phyloP scores from a whole-genome alignment of 805 yeast genomes.

The Kodamaea fukazawae region DNA sequence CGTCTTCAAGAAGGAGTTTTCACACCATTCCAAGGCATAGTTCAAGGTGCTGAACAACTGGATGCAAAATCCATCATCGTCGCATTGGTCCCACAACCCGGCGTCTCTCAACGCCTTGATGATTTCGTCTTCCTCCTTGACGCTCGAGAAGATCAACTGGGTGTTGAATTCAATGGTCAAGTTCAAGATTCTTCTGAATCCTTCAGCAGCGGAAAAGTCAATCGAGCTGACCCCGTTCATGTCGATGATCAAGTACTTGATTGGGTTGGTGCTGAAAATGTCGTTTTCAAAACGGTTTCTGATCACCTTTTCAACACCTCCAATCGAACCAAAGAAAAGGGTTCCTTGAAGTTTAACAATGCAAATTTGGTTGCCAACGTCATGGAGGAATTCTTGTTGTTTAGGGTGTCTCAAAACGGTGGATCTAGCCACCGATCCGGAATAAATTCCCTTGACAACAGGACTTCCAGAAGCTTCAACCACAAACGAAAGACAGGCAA shows the following conservation, averaged over 20 bases:
- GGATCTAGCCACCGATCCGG: constrained; percentile 86
- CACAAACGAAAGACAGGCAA: constrained; percentile 95
- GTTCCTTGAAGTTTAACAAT: constrained; percentile 85
- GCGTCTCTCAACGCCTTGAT: constrained; percentile 77
- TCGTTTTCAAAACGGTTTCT: constrained; percentile 61
- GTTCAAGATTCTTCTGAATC: constrained; percentile 82
- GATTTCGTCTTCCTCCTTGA: constrained; percentile 61
- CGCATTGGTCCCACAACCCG: constrained; percentile 58
- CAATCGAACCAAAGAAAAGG: constrained; percentile 92
- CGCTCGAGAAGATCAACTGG: constrained; percentile 75
- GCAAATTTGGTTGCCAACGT: constrained; percentile 88
- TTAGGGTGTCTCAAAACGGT: constrained; percentile 89
- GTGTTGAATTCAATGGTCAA: constrained; percentile 67
- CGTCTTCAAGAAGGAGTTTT: constrained; percentile 74
- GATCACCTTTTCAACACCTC: constrained; percentile 78
- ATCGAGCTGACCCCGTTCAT: constrained; percentile 76
- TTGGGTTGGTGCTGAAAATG: constrained; percentile 52
- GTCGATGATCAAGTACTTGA: constrained; percentile 80
- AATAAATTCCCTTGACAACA: constrained; percentile 75
- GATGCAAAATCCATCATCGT: constrained; percentile 37
- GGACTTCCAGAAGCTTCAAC: constrained; percentile 84
- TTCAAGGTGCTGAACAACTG: constrained; percentile 77
- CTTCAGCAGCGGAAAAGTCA: constrained; percentile 96
- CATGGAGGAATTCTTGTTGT: constrained; percentile 78
- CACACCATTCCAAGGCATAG: constrained; percentile 94